Conservation (phyloP, 2,329 filamentous ascomycete species). For the Fusarium udum region DNA sequence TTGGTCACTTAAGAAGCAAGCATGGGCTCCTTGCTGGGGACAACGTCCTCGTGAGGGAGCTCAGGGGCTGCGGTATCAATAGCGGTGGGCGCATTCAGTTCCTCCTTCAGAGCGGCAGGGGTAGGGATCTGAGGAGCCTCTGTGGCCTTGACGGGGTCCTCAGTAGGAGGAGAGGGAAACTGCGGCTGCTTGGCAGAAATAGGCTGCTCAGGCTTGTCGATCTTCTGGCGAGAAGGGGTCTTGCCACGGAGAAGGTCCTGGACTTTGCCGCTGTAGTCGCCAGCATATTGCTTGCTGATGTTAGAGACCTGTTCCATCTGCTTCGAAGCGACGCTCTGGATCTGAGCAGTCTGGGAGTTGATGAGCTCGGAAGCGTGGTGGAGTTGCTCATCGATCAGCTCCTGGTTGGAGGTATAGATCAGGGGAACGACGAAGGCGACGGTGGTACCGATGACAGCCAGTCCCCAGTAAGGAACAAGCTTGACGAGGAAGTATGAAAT, state of each 20-base stretch:
- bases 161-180: constrained; percentile 51
- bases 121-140: constrained; percentile 33
- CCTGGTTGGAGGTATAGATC: constrained; percentile 73
- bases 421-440: constrained; percentile 70
- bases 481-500: constrained; percentile 75
- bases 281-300: constrained; percentile 73
- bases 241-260: constrained; percentile 68
- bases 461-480: constrained; percentile 75
- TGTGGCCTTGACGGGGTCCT: constrained; percentile 46
- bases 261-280: constrained; percentile 74
- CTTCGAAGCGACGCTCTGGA: constrained; percentile 69
- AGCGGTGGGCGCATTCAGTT: constrained; percentile 37
- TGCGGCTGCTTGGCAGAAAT: constrained; percentile 43
- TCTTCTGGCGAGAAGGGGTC: constrained; percentile 54
- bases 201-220: constrained; percentile 48
- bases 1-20: constrained; percentile 43
- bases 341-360: constrained; percentile 70
- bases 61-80: constrained; percentile 42
- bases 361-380: constrained; percentile 66
- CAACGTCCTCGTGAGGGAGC: constrained; percentile 36
- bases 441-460: constrained; percentile 68
- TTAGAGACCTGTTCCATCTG: constrained; percentile 71
- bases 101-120: constrained; percentile 40
- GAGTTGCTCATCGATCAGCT: constrained; percentile 73
- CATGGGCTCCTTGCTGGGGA: constrained; percentile 41